A percentile compares a stretch with the other conserved stretches of the same genome.
Evolutionary conservation across 2,329 filamentous ascomycete species (phyloP).

Genomic region (Aureobasidium namibiae): DNA sequence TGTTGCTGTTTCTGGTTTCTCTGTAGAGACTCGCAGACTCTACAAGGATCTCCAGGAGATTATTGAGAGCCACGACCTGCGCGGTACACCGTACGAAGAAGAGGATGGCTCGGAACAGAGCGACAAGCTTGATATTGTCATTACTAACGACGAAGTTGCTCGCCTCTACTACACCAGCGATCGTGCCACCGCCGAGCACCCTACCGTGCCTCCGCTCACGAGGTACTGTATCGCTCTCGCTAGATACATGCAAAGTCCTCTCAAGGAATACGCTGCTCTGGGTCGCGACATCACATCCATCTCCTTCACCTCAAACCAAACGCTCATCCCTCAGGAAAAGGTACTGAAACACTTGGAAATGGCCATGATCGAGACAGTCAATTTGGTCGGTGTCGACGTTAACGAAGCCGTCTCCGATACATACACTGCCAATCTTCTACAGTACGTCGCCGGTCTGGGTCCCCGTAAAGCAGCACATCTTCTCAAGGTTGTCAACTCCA

Average conservation of each 20-base stretch:
- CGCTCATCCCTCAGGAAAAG: conserved; percentile 80
- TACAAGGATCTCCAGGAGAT: conserved; percentile 74
- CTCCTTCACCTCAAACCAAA: conserved; percentile 82
- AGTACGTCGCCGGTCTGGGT: conserved; percentile 84
- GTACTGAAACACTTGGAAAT: conserved; percentile 80
- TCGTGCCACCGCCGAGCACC: conserved; percentile 70
- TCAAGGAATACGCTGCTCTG: conserved; percentile 92
- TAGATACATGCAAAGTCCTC: conserved; percentile 86
- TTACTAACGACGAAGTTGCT: conserved; percentile 96
- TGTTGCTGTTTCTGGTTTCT: conserved; percentile 80
- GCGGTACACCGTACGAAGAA: conserved; percentile 74
- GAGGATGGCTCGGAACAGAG: conserved; percentile 63
- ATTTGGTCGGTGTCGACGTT: conserved; percentile 89
- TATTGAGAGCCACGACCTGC: conserved; percentile 67
- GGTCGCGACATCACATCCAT: conserved; percentile 82
- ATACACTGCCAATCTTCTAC: conserved; percentile 78
- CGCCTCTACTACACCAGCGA: conserved; percentile 88
- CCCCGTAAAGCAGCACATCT: conserved; percentile 81
- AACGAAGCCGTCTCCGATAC: conserved; percentile 79
- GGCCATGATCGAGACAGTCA: conserved; percentile 98
- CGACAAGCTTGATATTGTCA: conserved; percentile 76
- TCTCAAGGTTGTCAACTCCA: conserved; percentile 83
- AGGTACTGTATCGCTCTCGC: conserved; percentile 86
- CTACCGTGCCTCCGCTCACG: conserved; percentile 66
- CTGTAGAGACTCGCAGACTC: conserved; percentile 75